These are phyloP conservation scores for Azolla pinnata DNA, from an alignment of 75 land plant genomes.

Conservation along the genomic window DNA sequence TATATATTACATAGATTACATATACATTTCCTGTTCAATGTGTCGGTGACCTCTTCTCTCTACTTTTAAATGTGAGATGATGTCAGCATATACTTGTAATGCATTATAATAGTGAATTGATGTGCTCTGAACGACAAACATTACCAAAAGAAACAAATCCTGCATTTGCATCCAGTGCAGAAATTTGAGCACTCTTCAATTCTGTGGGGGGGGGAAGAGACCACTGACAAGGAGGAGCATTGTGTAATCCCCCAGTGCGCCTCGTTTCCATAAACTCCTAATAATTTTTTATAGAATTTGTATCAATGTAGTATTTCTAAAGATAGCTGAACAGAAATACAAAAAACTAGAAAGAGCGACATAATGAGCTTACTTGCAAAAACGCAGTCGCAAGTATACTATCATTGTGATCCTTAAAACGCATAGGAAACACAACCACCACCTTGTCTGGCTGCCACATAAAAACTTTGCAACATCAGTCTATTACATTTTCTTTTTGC, in stretches of 20 bases:
- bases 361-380: slow-evolving; percentile 54
- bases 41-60: too few relatives aligned
- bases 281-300: too few relatives aligned
- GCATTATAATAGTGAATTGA: background rate
- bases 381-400: slow-evolving; percentile 84
- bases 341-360: background rate
- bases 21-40: too few relatives aligned
- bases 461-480: too few relatives aligned
- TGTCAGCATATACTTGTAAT: background rate
- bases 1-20: too few relatives aligned
- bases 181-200: slow-evolving; percentile 55
- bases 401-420: slow-evolving; percentile 84
- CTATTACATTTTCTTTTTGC: too few relatives aligned
- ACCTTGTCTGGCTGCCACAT: slow-evolving; percentile 80
- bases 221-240: slow-evolving; percentile 83
- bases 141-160: slow-evolving; percentile 97
- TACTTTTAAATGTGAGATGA: too few relatives aligned
- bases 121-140: background rate
- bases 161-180: slow-evolving; percentile 76
- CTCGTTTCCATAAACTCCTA: slow-evolving; percentile 98
- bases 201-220: slow-evolving; percentile 72
- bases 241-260: slow-evolving; percentile 68
- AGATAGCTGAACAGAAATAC: background rate
- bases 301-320: background rate
- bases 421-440: slow-evolving; percentile 85